A percentile compares a stretch with the other conserved stretches of the same genome.
Conservation (phyloP, 345 rosid species). For the Nephelium lappaceum region DNA sequence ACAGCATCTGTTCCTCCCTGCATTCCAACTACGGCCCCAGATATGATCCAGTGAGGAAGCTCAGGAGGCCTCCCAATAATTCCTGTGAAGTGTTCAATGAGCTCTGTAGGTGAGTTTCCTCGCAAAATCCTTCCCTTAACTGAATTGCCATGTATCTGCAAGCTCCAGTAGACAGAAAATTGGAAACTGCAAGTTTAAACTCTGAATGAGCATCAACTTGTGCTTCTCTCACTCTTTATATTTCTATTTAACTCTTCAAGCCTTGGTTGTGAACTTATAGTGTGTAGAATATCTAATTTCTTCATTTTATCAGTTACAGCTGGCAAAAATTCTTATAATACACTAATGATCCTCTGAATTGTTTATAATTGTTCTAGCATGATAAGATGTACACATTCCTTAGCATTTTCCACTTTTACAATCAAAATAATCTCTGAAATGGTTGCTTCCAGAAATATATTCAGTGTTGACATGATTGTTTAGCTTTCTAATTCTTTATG, state of each 20-base stretch:
- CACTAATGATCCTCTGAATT: neutral
- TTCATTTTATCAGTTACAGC: neutral
- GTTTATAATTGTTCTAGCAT: neutral
- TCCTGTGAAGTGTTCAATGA: slow-evolving; percentile 58
- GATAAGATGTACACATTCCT: neutral
- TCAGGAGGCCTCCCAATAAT: slow-evolving; percentile 69
- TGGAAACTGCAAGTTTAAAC: slow-evolving; percentile 37
- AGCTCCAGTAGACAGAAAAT: slow-evolving; percentile 41
- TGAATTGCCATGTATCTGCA: slow-evolving; percentile 62
- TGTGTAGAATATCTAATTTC: neutral
- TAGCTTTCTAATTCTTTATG: neutral
- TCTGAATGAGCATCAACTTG: slow-evolving; percentile 16
- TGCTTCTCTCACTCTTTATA: neutral
- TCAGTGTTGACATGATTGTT: neutral
- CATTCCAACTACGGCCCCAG: slow-evolving; percentile 83
- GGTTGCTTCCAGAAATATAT: neutral
- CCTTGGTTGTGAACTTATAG: neutral
- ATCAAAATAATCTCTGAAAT: neutral
- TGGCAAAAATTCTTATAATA: neutral
- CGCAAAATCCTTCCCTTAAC: slow-evolving; percentile 58
- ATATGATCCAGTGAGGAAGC: slow-evolving; percentile 77
- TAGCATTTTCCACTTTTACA: neutral
- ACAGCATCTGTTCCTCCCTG: slow-evolving; percentile 82
- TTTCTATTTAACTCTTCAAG: neutral
- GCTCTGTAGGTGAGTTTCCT: slow-evolving; percentile 64